Evolutionary conservation across 805 yeast genomes (phyloP).

Genomic region (Wickerhamia fluorescens): DNA sequence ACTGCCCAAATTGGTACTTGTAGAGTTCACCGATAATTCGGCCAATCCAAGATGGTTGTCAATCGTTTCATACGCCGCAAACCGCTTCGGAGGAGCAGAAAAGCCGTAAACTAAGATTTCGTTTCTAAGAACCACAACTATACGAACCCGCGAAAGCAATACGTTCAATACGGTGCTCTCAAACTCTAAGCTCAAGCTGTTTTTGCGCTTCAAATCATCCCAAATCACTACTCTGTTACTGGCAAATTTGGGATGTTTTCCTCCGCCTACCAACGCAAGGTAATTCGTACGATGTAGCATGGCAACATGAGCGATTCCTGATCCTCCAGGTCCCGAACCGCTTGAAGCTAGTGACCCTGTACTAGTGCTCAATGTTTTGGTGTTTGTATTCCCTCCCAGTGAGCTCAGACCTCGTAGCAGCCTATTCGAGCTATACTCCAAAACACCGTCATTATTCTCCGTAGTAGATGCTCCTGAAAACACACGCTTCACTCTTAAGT

Average conservation of each 20-base stretch:
- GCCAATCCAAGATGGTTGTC: constrained; percentile 60
- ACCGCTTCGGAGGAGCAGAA: constrained; percentile 66
- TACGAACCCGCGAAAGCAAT: constrained; percentile 64
- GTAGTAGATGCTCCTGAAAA: too few relatives aligned
- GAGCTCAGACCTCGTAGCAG: too few relatives aligned
- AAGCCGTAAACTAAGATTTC: constrained; percentile 74
- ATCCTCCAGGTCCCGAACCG: constrained; percentile 13
- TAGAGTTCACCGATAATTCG: constrained; percentile 39
- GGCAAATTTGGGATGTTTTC: constrained; percentile 70
- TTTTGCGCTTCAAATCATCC: constrained; percentile 82
- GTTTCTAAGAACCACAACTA: constrained; percentile 63
- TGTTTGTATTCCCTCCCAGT: too few relatives aligned
- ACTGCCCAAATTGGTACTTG: too few relatives aligned
- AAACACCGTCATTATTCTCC: too few relatives aligned
- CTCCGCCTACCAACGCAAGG: constrained; percentile 87
- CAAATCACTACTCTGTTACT: constrained; percentile 77
- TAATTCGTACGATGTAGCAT: constrained; percentile 92
- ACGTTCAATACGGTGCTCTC: constrained; percentile 69
- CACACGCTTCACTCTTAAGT: constrained; percentile 59
- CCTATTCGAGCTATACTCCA: too few relatives aligned
- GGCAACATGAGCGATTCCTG: constrained; percentile 68
- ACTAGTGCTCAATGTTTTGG: too few relatives aligned
- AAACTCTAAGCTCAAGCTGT: constrained; percentile 69
- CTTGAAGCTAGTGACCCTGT: background rate
- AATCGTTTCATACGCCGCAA: constrained; percentile 58